Evolutionary conservation across 352 stramenopile genomes (phyloP).

Genomic region (Aphanomyces euteiches): DNA sequence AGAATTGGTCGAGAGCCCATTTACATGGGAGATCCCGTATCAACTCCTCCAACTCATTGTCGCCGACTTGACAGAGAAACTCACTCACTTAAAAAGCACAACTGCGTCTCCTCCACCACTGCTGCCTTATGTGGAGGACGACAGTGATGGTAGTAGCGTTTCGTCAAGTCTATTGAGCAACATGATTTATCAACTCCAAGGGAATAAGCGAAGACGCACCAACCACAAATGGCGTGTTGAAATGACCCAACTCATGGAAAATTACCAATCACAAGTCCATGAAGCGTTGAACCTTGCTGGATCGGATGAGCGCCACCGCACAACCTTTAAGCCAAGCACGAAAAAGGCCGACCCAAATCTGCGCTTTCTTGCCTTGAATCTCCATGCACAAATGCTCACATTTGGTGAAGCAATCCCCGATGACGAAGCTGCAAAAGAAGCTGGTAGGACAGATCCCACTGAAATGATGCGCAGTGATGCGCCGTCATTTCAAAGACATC

Average conservation of each 20-base stretch:
- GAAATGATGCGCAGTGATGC: constrained; percentile 26
- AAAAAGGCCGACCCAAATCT: constrained; percentile 81
- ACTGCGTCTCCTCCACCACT: not conserved
- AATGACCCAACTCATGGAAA: constrained; percentile 68
- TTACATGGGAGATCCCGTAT: constrained; percentile 83
- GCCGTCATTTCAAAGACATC: constrained; percentile 48
- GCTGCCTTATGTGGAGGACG: not conserved
- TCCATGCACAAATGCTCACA: constrained; percentile 80
- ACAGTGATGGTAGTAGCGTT: constrained; percentile 36
- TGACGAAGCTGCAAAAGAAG: constrained; percentile 5
- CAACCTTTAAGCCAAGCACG: constrained; percentile 84
- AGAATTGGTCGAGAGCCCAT: constrained; percentile 85
- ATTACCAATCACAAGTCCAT: constrained; percentile 78
- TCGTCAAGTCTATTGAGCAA: constrained; percentile 60
- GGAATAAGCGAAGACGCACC: constrained; percentile 70
- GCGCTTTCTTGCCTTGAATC: constrained; percentile 74
- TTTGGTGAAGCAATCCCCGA: constrained; percentile 58
- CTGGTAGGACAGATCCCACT: not conserved
- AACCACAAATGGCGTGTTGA: constrained; percentile 76
- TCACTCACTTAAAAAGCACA: constrained; percentile 54
- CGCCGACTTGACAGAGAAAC: constrained; percentile 57
- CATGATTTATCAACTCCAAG: constrained; percentile 85
- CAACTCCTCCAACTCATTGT: constrained; percentile 78
- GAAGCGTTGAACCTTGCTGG: constrained; percentile 51
- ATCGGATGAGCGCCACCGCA: constrained; percentile 31